A percentile compares a stretch with the other conserved stretches of the same genome.
Conservation (phyloP, 306 rosid species). For the Citrullus amarus region DNA sequence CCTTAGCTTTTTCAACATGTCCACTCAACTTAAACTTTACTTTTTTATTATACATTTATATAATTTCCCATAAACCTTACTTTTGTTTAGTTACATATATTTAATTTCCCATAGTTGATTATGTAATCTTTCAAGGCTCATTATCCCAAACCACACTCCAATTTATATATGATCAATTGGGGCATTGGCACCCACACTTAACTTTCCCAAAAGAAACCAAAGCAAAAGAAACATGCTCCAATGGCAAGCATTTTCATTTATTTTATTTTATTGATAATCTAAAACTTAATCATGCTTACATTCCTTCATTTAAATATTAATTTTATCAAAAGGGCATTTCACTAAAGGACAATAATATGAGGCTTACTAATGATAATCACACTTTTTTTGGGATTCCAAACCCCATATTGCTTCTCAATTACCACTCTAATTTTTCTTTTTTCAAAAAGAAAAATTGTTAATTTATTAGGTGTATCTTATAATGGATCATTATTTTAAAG, state of each 20-base stretch:
- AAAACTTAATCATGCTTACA: conserved; percentile 2
- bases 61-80: neutral
- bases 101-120: conserved; percentile 1
- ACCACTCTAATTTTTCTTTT: neutral
- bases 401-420: neutral
- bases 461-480: neutral
- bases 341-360: neutral
- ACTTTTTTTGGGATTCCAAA: neutral
- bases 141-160: neutral
- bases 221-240: neutral
- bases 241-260: neutral
- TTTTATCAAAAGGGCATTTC: neutral
- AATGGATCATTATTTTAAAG: neutral
- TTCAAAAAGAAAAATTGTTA: neutral
- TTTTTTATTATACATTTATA: too few species aligned
- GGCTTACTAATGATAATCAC: neutral
- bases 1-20: neutral
- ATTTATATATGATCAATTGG: neutral
- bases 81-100: neutral
- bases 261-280: neutral
- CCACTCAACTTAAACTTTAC: neutral
- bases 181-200: neutral
- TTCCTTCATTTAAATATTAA: neutral
- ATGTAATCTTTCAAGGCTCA: neutral
- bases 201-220: conserved; percentile 1